Percentiles rank a stretch among this genome's conserved stretches.
Evolutionary conservation across 768 basidiomycete genomes (phyloP).

Genomic region (Mycena polygramma): DNA sequence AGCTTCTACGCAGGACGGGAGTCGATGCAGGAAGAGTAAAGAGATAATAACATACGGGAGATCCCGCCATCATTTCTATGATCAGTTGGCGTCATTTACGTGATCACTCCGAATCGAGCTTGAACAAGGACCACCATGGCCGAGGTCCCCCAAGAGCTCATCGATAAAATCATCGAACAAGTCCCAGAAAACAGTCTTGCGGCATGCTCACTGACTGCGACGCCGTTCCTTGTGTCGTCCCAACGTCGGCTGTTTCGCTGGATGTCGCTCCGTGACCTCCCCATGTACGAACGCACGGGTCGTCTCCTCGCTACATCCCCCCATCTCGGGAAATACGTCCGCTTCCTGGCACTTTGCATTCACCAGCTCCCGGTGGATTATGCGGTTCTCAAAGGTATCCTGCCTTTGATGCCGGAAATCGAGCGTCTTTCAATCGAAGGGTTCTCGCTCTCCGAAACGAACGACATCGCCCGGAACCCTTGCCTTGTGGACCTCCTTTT

Average conservation of each 20-base stretch:
- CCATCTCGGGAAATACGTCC: neutral
- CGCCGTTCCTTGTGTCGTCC: neutral
- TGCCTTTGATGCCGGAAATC: neutral
- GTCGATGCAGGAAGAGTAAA: too few species aligned
- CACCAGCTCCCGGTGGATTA: neutral
- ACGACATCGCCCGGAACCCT: neutral
- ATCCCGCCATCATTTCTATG: neutral
- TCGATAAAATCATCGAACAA: neutral
- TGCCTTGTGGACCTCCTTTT: neutral
- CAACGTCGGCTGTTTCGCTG: slow-evolving; percentile 1
- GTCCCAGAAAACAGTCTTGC: neutral
- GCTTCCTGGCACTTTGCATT: neutral
- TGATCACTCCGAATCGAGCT: neutral
- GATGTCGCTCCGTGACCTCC: neutral
- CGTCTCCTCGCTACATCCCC: neutral
- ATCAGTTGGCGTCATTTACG: too few species aligned
- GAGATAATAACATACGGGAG: too few species aligned
- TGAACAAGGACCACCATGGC: neutral
- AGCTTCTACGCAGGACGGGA: too few species aligned
- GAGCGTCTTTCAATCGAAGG: neutral
- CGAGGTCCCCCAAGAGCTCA: neutral
- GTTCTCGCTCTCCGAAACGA: neutral
- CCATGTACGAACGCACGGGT: neutral
- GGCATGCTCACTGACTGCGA: slow-evolving; percentile 3
- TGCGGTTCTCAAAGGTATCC: neutral